Percentiles rank a stretch among this genome's conserved stretches.
Evolutionary conservation across 257 asterid genomes (phyloP).

Genomic region (Vinca minor): DNA sequence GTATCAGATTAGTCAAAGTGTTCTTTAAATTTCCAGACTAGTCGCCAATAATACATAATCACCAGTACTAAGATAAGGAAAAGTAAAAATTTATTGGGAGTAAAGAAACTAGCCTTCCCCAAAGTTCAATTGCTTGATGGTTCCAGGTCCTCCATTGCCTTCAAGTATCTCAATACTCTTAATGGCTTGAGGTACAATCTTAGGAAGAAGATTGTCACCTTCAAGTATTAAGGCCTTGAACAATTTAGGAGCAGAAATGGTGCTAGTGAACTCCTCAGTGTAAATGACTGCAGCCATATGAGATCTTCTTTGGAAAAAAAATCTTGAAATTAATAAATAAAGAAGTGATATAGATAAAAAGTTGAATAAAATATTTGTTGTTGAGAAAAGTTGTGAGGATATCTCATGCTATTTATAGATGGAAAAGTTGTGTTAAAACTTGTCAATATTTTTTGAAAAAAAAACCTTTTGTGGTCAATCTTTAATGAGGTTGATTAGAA

Average conservation of each 20-base stretch:
- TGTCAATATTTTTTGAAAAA: too few species aligned
- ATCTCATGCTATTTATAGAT: conserved; percentile 20
- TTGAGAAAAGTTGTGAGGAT: conserved; percentile 4
- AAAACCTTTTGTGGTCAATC: background rate
- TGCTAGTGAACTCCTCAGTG: conserved; percentile 27
- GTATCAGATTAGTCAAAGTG: too few species aligned
- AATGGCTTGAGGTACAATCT: conserved; percentile 37
- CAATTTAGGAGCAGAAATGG: conserved; percentile 35
- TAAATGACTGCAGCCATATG: conserved; percentile 35
- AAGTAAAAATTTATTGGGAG: too few species aligned
- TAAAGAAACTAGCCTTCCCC: conserved; percentile 36
- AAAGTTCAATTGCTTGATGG: conserved; percentile 36
- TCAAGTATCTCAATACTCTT: conserved; percentile 33
- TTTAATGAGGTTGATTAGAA: conserved; percentile 14
- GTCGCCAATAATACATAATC: too few species aligned
- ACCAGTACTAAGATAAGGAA: too few species aligned
- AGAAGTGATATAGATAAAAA: too few species aligned
- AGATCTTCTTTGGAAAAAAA: background rate
- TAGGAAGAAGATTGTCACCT: conserved; percentile 41
- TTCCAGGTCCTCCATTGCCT: conserved; percentile 57
- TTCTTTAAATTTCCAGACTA: too few species aligned
- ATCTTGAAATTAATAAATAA: background rate
- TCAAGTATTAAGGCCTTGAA: conserved; percentile 46
- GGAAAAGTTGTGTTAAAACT: background rate
- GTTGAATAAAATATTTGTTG: background rate